phyloP scores from a whole-genome alignment of 306 rosid genomes.

The Pterocarpus macrocarpus region DNA sequence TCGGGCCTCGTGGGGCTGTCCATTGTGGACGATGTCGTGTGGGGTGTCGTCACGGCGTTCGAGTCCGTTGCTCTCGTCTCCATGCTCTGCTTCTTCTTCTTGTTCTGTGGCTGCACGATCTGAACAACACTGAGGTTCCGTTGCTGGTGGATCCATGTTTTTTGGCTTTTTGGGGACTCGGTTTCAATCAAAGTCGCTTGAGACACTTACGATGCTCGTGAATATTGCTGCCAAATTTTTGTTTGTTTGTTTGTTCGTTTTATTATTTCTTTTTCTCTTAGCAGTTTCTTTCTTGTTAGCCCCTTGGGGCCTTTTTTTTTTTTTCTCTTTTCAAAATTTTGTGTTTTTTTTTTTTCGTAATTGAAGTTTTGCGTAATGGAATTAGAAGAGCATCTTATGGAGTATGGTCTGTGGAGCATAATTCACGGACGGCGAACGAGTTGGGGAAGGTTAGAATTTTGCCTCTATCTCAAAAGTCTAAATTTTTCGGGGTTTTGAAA shows the following conservation, averaged over 20 bases:
- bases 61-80: slow-evolving; percentile 82
- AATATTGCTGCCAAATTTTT: background rate
- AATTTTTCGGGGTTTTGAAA: too few relatives aligned
- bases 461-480: background rate
- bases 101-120: slow-evolving; percentile 85
- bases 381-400: background rate
- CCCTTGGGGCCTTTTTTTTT: background rate
- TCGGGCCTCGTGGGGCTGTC: slow-evolving; percentile 55
- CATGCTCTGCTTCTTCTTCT: slow-evolving; percentile 84
- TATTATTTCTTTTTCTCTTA: background rate
- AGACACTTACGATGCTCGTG: background rate
- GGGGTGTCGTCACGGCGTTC: slow-evolving; percentile 75
- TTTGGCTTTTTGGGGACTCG: background rate
- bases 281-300: background rate
- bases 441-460: background rate
- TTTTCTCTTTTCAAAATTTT: background rate
- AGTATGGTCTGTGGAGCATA: background rate
- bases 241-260: background rate
- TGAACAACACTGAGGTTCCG: slow-evolving; percentile 13
- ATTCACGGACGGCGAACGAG: too few relatives aligned
- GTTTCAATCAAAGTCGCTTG: background rate
- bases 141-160: background rate
- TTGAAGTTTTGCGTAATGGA: slow-evolving; percentile 5
- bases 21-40: slow-evolving; percentile 76
- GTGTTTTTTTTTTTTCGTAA: background rate